Evolutionary conservation across 1,284 basidiomycete genomes (phyloP).

Genomic region (Austroboletus niveus): DNA sequence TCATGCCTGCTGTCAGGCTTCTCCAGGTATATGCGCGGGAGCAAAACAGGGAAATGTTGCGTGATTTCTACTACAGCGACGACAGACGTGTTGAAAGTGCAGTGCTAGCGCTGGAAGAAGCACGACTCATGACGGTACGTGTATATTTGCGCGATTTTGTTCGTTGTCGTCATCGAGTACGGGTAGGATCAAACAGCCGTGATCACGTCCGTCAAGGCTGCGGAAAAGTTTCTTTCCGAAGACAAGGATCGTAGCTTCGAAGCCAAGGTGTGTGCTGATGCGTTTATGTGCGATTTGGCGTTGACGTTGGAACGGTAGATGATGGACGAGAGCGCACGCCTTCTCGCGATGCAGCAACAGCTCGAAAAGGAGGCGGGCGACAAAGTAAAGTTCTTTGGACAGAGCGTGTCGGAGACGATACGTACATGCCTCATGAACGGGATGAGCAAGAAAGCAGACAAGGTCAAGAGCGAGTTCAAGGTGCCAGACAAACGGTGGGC

Average conservation of each 20-base stretch:
- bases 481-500: conserved; percentile 84
- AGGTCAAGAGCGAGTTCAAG: conserved; percentile 82
- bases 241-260: conserved; percentile 91
- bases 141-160: background rate
- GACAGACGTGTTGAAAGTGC: conserved; percentile 93
- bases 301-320: conserved; percentile 53
- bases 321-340: conserved; percentile 81
- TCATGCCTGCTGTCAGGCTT: conserved; percentile 72
- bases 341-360: conserved; percentile 81
- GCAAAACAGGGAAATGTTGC: conserved; percentile 87
- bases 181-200: conserved; percentile 69
- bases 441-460: conserved; percentile 84
- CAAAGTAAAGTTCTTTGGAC: conserved; percentile 73
- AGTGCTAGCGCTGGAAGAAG: conserved; percentile 82
- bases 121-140: conserved; percentile 58
- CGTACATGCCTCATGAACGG: conserved; percentile 72
- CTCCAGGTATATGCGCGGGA: conserved; percentile 88
- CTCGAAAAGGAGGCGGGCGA: conserved; percentile 85
- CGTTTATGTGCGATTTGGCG: background rate
- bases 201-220: conserved; percentile 72
- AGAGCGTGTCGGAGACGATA: conserved; percentile 84
- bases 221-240: conserved; percentile 91
- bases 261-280: conserved; percentile 64
- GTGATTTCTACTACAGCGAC: conserved; percentile 98
- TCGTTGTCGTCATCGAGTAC: conserved; percentile 2